phyloP scores from a whole-genome alignment of 139 green algal species.

The Chlorella sp. region DNA sequence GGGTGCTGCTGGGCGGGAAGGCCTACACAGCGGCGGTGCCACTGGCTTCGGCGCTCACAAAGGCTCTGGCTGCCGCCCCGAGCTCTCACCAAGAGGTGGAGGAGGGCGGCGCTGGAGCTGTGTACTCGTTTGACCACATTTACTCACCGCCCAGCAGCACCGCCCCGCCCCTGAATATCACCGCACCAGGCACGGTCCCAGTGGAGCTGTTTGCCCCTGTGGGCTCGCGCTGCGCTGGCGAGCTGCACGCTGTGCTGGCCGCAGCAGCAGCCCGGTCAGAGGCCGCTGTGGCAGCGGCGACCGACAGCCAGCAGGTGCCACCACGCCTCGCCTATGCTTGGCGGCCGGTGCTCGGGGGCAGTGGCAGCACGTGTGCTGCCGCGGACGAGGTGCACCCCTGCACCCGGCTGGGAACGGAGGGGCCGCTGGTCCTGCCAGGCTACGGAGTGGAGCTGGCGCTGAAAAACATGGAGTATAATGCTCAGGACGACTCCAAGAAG shows the following conservation, averaged over 20 bases:
- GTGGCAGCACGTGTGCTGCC: constrained; percentile 2
- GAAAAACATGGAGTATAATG: constrained; percentile 99
- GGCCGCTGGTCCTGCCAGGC: constrained; percentile 68
- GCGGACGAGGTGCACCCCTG: constrained; percentile 24
- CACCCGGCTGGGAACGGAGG: constrained; percentile 35
- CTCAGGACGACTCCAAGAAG: constrained; percentile 86
- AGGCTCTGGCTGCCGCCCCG: background rate
- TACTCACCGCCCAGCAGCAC: constrained; percentile 6
- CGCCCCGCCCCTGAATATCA: constrained; percentile 15
- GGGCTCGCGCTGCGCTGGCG: background rate
- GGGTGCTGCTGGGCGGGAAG: constrained; percentile 10
- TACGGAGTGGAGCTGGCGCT: constrained; percentile 95
- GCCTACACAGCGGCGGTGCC: background rate
- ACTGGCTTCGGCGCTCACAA: background rate
- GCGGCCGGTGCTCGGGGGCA: constrained; percentile 62
- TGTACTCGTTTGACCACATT: constrained; percentile 75
- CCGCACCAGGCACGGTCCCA: background rate
- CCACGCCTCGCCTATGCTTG: constrained; percentile 63
- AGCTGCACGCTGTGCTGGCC: constrained; percentile 56
- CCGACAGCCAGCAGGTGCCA: background rate
- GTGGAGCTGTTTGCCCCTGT: constrained; percentile 21
- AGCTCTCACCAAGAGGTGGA: background rate
- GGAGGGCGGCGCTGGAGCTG: background rate
- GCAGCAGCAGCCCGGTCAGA: constrained; percentile 71
- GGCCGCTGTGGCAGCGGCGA: constrained; percentile 41